A percentile compares a stretch with the other conserved stretches of the same genome.
phyloP scores from a whole-genome alignment of 2,329 filamentous ascomycete genomes.

The Helotiales sp. region DNA sequence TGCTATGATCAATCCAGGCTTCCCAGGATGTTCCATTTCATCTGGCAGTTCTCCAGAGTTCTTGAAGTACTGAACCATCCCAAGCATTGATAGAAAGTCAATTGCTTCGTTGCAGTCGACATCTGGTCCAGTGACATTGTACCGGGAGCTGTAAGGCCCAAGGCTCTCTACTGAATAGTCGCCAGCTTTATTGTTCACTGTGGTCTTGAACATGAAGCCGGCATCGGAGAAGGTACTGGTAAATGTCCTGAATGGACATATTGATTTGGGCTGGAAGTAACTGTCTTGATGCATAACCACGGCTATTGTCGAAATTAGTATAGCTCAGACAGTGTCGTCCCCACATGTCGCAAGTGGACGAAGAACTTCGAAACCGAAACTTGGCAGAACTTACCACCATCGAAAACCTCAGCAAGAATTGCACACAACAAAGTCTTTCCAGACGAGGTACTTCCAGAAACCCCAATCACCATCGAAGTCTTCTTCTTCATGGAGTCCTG shows the following conservation, averaged over 20 bases:
- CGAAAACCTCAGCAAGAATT: constrained; percentile 22
- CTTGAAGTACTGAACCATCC: not conserved
- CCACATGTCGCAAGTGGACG: not conserved
- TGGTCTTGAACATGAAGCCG: constrained; percentile 2
- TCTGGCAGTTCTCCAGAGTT: not conserved
- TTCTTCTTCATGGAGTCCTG: not conserved
- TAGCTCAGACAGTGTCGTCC: not conserved
- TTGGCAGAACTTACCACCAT: not conserved
- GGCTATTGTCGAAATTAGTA: not conserved
- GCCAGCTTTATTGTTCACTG: constrained; percentile 1
- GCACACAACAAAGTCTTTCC: constrained; percentile 27
- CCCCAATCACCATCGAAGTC: constrained; percentile 19
- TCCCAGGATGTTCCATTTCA: not conserved
- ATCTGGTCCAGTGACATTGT: constrained; percentile 15
- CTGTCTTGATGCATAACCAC: constrained; percentile 24
- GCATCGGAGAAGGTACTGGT: constrained; percentile 1
- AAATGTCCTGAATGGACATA: constrained; percentile 12
- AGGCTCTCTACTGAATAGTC: constrained; percentile 1
- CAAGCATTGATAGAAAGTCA: constrained; percentile 17
- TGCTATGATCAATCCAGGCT: not conserved
- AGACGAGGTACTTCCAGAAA: constrained; percentile 26
- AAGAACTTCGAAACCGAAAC: not conserved
- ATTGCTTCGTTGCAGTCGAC: constrained; percentile 22
- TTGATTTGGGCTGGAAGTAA: constrained; percentile 23
- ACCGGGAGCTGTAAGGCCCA: not conserved